These are phyloP conservation scores for Phytophthora pisi DNA, from an alignment of 352 stramenopile species.

Conservation along the genomic window DNA sequence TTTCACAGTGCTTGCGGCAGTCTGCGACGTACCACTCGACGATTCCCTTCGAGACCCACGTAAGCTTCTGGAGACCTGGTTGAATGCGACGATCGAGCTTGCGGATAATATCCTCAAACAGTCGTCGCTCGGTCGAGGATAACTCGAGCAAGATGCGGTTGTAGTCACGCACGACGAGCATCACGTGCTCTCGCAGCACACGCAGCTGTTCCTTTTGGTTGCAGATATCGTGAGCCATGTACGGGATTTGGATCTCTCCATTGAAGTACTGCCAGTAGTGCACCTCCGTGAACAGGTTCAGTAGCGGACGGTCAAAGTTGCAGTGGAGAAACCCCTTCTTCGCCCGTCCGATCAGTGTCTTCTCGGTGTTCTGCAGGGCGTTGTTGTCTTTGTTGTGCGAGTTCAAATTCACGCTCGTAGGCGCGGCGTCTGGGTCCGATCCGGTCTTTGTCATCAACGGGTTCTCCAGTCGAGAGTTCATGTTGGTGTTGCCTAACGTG, in stretches of 20 bases:
- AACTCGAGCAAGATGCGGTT: constrained; percentile 95
- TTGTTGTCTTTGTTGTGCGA: constrained; percentile 59
- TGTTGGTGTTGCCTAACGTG: constrained; percentile 70
- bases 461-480: constrained; percentile 84
- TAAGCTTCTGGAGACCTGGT: constrained; percentile 93
- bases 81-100: constrained; percentile 93
- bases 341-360: constrained; percentile 76
- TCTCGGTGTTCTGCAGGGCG: constrained; percentile 76
- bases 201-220: constrained; percentile 94
- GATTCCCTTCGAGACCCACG: constrained; percentile 92
- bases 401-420: constrained; percentile 41
- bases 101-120: constrained; percentile 96
- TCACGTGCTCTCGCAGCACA: constrained; percentile 92
- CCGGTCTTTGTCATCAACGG: constrained; percentile 87
- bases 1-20: constrained; percentile 89
- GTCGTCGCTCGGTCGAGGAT: constrained; percentile 84
- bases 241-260: constrained; percentile 94
- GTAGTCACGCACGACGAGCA: constrained; percentile 95
- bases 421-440: constrained; percentile 17
- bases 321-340: constrained; percentile 91
- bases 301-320: constrained; percentile 94
- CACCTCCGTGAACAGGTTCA: constrained; percentile 94
- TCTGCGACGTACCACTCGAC: constrained; percentile 93
- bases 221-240: constrained; percentile 95
- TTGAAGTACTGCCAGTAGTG: constrained; percentile 93